Base-by-base conservation (phyloP, 306 rosid species). In the Sicyos edulis region DNA sequence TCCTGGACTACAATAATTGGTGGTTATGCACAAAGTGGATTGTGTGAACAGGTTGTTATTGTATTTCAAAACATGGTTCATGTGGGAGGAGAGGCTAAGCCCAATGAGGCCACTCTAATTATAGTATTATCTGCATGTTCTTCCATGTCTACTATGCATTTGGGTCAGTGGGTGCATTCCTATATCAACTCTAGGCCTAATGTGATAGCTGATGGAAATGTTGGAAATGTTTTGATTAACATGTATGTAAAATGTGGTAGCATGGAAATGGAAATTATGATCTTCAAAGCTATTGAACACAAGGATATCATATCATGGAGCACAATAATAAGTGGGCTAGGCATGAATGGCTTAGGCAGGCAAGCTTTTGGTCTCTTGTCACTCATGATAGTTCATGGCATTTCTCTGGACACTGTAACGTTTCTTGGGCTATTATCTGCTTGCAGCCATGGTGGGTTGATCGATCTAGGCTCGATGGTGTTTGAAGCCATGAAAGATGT, bases 231-330 rank as follows among this genome's bases (percentile, higher is more conserved):
- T 0, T 83, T 91, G 77, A 76, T 91, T 59, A 91, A 89, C 83
- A 86, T 87, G 97, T 87, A 87, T 75, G 90, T 75, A 12, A 91
- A 89, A 74, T 87, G 86, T 74, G 92, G 95, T 4, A 63, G 80
- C 70, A 73, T 85, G 67, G 63, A 73, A 68, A 75, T 37, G 85
- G 96, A 87, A 13, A 20, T 84, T 54, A 76, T 20, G 24, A 78
- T 86, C 67, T 87, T 91, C 56, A 68, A 76, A 16, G 70, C 77
- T 74, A 59, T 86, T 45, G 6, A 58, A 29, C 65, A 44, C 42
- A 89, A 85, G 84, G 93, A 89, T 74, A 77, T 86, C 61, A 84
- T 91, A 19, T 84, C 90, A 40, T 91, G 96, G 96, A 85, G 92
- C 62, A 82, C 91, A 60, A 55, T 87, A 44, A 86, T 89, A 37